Conservation (phyloP, 75 land plant species). For the Pseudotsuga menziesii region DNA sequence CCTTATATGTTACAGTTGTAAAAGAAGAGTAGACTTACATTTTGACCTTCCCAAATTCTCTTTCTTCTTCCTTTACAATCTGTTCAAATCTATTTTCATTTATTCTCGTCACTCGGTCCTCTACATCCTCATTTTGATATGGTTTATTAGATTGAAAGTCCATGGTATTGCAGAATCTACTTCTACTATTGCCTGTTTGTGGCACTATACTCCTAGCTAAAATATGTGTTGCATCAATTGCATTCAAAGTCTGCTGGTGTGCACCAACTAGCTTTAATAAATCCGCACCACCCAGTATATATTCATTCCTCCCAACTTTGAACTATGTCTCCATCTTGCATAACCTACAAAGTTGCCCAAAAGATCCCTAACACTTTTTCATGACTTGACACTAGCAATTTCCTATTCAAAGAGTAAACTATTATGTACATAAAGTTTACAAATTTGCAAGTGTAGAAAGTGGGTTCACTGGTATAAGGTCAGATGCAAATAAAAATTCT, state of each 20-base stretch:
- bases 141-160: neutral
- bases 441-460: neutral
- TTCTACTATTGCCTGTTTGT: neutral
- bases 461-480: conserved; percentile 5
- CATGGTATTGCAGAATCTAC: neutral
- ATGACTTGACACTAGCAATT: neutral
- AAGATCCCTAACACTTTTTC: neutral
- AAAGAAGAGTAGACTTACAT: conserved; percentile 58
- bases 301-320: conserved; percentile 54
- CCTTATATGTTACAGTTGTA: conserved; percentile 53
- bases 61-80: conserved; percentile 50
- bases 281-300: conserved; percentile 33
- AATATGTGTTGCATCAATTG: conserved; percentile 24
- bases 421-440: neutral
- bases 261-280: conserved; percentile 50
- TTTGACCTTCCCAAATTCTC: conserved; percentile 57
- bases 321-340: conserved; percentile 57
- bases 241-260: conserved; percentile 35
- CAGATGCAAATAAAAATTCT: conserved; percentile 46
- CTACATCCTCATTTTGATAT: conserved; percentile 20
- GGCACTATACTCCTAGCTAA: neutral
- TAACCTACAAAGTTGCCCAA: conserved; percentile 34
- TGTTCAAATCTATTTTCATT: conserved; percentile 11
- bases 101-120: conserved; percentile 9
- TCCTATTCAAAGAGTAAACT: neutral